These are phyloP conservation scores for Talaromyces adpressus DNA, from an alignment of 495 filamentous ascomycete species.

Conservation along the genomic window DNA sequence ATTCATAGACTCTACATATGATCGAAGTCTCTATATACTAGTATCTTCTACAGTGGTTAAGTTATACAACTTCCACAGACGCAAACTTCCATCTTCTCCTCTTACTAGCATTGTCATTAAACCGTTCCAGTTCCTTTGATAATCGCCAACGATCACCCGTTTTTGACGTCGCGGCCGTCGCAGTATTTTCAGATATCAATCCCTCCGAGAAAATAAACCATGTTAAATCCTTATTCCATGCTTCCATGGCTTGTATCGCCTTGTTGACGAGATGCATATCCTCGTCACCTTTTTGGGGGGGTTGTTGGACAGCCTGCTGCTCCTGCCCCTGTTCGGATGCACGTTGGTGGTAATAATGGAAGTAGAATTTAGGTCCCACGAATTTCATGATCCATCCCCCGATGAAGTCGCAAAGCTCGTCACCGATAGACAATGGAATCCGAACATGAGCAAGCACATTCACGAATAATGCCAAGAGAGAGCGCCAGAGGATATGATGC, in stretches of 20 bases:
- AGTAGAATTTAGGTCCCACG: constrained; percentile 31
- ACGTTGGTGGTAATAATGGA: constrained; percentile 4
- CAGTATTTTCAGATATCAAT: neutral
- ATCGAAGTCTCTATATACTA: too few relatives aligned
- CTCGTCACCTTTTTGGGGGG: constrained; percentile 2
- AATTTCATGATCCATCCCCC: constrained; percentile 32
- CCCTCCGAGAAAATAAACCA: constrained; percentile 34
- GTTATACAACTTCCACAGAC: constrained; percentile 17
- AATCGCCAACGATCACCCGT: constrained; percentile 7
- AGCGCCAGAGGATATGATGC: constrained; percentile 30
- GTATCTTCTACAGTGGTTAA: too few relatives aligned
- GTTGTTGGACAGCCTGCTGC: constrained; percentile 5
- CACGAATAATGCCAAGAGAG: constrained; percentile 33
- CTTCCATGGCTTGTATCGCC: constrained; percentile 34
- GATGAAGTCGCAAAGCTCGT: constrained; percentile 33
- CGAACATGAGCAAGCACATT: constrained; percentile 32
- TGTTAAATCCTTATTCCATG: constrained; percentile 39
- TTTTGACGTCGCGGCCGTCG: neutral
- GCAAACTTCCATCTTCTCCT: constrained; percentile 22
- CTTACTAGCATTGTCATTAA: constrained; percentile 7
- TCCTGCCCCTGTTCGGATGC: neutral
- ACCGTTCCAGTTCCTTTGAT: constrained; percentile 3
- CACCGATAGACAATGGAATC: constrained; percentile 27
- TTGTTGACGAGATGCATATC: constrained; percentile 22
- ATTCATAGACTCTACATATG: neutral